Evolutionary conservation across 2,329 filamentous ascomycete genomes (phyloP).

Genomic region (Acrocalymma vagum): DNA sequence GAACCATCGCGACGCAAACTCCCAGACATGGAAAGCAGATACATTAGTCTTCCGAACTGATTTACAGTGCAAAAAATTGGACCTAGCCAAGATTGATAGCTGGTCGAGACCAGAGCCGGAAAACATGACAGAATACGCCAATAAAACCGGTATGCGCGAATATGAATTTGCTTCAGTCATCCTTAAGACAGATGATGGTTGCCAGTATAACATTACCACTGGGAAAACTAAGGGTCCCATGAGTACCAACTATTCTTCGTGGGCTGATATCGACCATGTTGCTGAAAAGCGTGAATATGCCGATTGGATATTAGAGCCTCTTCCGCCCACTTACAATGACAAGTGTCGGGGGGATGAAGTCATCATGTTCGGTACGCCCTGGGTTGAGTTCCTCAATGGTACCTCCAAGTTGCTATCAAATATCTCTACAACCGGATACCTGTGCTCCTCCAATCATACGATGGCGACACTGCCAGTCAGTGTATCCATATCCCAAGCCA

Average conservation of each 20-base stretch:
- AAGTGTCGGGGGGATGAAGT: slow-evolving; percentile 1
- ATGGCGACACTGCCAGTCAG: slow-evolving; percentile 15
- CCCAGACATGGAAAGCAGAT: slow-evolving; percentile 11
- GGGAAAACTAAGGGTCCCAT: no score
- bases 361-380: slow-evolving; percentile 7
- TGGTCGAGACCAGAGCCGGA: no score
- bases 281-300: no score
- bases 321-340: slow-evolving; percentile 5
- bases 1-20: no score
- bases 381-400: slow-evolving; percentile 17
- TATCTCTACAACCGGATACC: no score
- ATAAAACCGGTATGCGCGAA: neutral
- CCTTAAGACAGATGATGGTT: slow-evolving; percentile 6
- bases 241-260: no score
- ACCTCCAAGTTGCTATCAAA: slow-evolving; percentile 12
- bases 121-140: neutral
- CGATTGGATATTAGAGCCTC: no score
- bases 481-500: slow-evolving; percentile 7
- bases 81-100: neutral
- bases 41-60: slow-evolving; percentile 11
- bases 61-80: slow-evolving; percentile 2
- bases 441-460: no score
- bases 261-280: no score
- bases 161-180: neutral
- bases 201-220: neutral